A percentile compares a stretch with the other conserved stretches of the same genome.
Evolutionary conservation across 2,329 filamentous ascomycete species (phyloP).

Genomic region (Ophiostoma montium): DNA sequence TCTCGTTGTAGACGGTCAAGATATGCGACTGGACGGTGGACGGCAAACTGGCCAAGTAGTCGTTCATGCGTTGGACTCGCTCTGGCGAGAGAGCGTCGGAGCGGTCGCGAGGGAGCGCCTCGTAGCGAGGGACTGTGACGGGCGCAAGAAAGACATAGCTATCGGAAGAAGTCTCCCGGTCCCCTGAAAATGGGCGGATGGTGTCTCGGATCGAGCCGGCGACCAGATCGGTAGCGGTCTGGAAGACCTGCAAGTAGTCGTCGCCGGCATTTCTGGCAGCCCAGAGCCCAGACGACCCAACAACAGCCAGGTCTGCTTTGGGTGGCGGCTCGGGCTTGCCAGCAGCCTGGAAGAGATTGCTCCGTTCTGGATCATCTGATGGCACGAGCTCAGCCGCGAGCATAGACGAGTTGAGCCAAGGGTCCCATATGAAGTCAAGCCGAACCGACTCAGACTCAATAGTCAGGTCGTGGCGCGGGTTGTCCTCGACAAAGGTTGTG

Average conservation of each 20-base stretch:
- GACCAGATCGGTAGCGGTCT: slow-evolving; percentile 30
- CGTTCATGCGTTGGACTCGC: slow-evolving; percentile 38
- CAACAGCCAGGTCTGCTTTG: slow-evolving; percentile 32
- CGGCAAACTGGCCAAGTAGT: slow-evolving; percentile 30
- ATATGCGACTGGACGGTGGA: slow-evolving; percentile 28
- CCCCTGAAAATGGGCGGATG: not conserved
- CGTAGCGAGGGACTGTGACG: slow-evolving; percentile 29
- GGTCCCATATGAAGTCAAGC: slow-evolving; percentile 48
- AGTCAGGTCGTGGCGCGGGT: slow-evolving; percentile 30
- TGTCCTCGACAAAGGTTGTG: slow-evolving; percentile 20
- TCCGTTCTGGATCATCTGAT: not conserved
- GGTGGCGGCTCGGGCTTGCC: slow-evolving; percentile 14
- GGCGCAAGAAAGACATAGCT: slow-evolving; percentile 19
- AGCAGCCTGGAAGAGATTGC: slow-evolving; percentile 18
- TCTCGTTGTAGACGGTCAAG: slow-evolving; percentile 34
- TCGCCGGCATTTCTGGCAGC: slow-evolving; percentile 36
- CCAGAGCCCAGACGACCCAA: slow-evolving; percentile 41
- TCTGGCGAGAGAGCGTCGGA: slow-evolving; percentile 30
- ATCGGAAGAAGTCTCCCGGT: not conserved
- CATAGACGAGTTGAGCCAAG: slow-evolving; percentile 39
- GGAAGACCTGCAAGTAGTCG: slow-evolving; percentile 30
- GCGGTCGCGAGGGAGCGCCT: slow-evolving; percentile 26
- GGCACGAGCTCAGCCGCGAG: slow-evolving; percentile 26
- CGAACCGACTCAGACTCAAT: slow-evolving; percentile 30
- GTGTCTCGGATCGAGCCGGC: slow-evolving; percentile 12